These are phyloP conservation scores for Colletotrichum phormii DNA, from an alignment of 2,329 filamentous ascomycete species.

Conservation along the genomic window DNA sequence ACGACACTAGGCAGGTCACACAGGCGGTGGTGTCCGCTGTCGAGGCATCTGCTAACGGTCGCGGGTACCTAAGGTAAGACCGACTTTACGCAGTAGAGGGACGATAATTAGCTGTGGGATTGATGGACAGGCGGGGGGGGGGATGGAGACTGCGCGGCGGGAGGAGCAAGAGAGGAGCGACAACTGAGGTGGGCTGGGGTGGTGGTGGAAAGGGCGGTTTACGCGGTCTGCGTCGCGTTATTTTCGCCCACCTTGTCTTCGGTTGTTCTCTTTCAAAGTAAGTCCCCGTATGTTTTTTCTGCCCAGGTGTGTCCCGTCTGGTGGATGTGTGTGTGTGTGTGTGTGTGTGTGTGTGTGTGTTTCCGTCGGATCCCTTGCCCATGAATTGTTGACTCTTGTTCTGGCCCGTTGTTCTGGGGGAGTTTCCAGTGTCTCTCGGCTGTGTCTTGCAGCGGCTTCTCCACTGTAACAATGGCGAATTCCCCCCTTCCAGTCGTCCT, in stretches of 20 bases:
- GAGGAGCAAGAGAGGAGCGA: background rate
- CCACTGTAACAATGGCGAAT: slow-evolving; percentile 16
- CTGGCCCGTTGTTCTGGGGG: background rate
- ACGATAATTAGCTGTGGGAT: background rate
- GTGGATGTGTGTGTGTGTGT: no score
- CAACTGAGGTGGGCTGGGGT: background rate
- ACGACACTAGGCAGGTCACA: slow-evolving; percentile 20
- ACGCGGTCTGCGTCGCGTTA: slow-evolving; percentile 26
- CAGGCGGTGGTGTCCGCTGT: background rate
- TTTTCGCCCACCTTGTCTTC: background rate
- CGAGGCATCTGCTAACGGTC: background rate
- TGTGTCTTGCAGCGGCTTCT: slow-evolving; percentile 22
- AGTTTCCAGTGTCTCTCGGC: slow-evolving; percentile 2
- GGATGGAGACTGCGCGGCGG: background rate
- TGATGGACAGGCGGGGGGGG: background rate
- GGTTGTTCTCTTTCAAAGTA: background rate
- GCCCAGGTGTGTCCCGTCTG: background rate
- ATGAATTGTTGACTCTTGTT: background rate
- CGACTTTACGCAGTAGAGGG: background rate
- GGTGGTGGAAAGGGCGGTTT: slow-evolving; percentile 9
- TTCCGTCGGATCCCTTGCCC: no score
- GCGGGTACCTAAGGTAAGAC: no score
- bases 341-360: no score
- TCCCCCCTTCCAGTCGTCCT: background rate
- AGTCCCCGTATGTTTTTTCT: background rate